Percentiles rank a stretch among this genome's conserved stretches.
phyloP scores from a whole-genome alignment of 2,329 filamentous ascomycete genomes.

The Colletotrichum higginsianum region DNA sequence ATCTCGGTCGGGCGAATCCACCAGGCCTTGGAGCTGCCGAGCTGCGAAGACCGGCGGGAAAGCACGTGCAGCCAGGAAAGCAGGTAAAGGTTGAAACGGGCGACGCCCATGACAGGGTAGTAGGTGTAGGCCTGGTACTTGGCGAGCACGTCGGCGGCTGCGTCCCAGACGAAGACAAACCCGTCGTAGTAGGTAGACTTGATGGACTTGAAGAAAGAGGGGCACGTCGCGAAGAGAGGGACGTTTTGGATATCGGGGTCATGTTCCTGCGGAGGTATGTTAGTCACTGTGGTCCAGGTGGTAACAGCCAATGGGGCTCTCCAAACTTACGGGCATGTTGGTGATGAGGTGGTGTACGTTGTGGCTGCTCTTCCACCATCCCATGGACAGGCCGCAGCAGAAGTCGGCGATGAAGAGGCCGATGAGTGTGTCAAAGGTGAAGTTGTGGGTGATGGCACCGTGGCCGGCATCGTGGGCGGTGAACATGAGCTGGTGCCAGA shows the following conservation, averaged over 20 bases:
- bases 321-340: slow-evolving; percentile 66
- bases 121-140: slow-evolving; percentile 77
- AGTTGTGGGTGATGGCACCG: slow-evolving; percentile 73
- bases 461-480: slow-evolving; percentile 77
- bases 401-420: slow-evolving; percentile 76
- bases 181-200: slow-evolving; percentile 75
- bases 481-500: slow-evolving; percentile 81
- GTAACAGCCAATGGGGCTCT: neutral
- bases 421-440: slow-evolving; percentile 71
- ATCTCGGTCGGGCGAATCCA: slow-evolving; percentile 79
- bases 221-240: slow-evolving; percentile 77
- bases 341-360: slow-evolving; percentile 79
- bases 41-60: slow-evolving; percentile 66
- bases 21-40: slow-evolving; percentile 71
- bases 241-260: slow-evolving; percentile 77
- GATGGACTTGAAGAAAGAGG: slow-evolving; percentile 76
- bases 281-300: slow-evolving; percentile 10
- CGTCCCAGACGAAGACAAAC: slow-evolving; percentile 75
- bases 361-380: slow-evolving; percentile 80
- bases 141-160: slow-evolving; percentile 71
- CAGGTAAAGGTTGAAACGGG: slow-evolving; percentile 81
- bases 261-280: slow-evolving; percentile 58
- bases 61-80: slow-evolving; percentile 78
- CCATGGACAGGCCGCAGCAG: slow-evolving; percentile 75
- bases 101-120: slow-evolving; percentile 77